A percentile compares a stretch with the other conserved stretches of the same genome.
phyloP scores from a whole-genome alignment of 179 eudicot species.

The Spergularia azorica region DNA sequence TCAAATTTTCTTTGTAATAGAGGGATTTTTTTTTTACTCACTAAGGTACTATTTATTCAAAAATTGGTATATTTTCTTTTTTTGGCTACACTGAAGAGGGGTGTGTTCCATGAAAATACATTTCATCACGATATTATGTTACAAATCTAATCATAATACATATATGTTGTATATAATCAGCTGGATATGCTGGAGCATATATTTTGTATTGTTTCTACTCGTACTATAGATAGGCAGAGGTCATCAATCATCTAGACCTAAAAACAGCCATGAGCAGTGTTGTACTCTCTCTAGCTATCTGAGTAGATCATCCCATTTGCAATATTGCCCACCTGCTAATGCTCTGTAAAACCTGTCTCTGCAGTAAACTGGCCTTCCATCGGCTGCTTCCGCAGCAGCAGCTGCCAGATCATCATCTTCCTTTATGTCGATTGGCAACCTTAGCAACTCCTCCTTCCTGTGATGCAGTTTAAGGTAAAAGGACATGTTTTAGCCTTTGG shows the following conservation, averaged over 20 bases:
- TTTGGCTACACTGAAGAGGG: neutral
- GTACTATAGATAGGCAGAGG: neutral
- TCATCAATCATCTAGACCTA: neutral
- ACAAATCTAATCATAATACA: slow-evolving; percentile 11
- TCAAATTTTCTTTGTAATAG: neutral
- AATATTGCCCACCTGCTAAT: slow-evolving; percentile 95
- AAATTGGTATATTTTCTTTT: too few species aligned
- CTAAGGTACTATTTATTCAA: neutral
- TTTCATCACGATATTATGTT: neutral
- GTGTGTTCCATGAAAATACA: slow-evolving; percentile 7
- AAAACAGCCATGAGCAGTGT: neutral
- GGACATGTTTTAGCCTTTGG: neutral
- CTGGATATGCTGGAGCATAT: slow-evolving; percentile 21
- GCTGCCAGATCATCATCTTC: slow-evolving; percentile 86
- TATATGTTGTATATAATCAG: slow-evolving; percentile 8
- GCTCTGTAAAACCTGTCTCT: slow-evolving; percentile 87
- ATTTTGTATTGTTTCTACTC: slow-evolving; percentile 3
- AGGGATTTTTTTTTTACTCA: neutral
- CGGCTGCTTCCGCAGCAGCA: slow-evolving; percentile 96
- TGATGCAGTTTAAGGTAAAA: slow-evolving; percentile 10
- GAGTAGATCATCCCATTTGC: slow-evolving; percentile 96
- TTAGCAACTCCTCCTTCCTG: slow-evolving; percentile 84
- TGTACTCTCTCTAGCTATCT: slow-evolving; percentile 41
- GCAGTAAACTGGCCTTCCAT: slow-evolving; percentile 96
- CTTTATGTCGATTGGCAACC: slow-evolving; percentile 69